Evolutionary conservation across 2,329 filamentous ascomycete species (phyloP), one percentile per base, ranked within the genome.

Genomic region (Fonsecaea nubica): DNA sequence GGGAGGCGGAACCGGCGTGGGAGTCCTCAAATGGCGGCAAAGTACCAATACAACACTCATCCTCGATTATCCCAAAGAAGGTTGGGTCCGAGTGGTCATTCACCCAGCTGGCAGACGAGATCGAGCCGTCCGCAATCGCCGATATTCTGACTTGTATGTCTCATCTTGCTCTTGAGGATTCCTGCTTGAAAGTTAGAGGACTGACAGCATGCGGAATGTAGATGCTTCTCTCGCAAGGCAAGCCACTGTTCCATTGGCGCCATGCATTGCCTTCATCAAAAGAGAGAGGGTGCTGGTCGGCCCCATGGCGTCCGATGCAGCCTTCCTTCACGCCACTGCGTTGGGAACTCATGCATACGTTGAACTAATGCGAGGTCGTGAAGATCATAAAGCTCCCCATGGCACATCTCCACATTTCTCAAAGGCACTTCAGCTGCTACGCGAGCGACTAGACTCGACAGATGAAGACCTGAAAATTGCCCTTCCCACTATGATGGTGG

Each of bases 241-340:
- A 54, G 65, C 74, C n/a, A 59, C 79, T 8, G 77, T 75, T 63
- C 75, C 74, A 13, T 69, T 79, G 5, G 75, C 78, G 60, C 58
- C 69, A 18, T 76, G 72, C 61, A 73, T 79, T 15, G 35, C 71
- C 30, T 77, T 77, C 63, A 68, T 75, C 2, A 71, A 66, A 5
- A 63, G 72, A 6, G 72, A 72, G 3, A 65, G 69, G 15, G 50
- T 50, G 15, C 77, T 74, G 74, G 71, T 78, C 52, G 75, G 74
- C 8, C 73, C 73, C 18, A 67, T 80, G n/a, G 69, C 72, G 5
- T 42, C 68, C 18, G 78, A 80, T 63, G 67, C 76, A 4, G 76
- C 74, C 13, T 80, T 78, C 62, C 70, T 80, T 2, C 77, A 81
- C 66, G 72, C 76, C 36, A 73, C 75, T 45, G 72, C 77, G 4